Conservation (phyloP, 495 filamentous ascomycete species). For the Aspergillus hancockii region DNA sequence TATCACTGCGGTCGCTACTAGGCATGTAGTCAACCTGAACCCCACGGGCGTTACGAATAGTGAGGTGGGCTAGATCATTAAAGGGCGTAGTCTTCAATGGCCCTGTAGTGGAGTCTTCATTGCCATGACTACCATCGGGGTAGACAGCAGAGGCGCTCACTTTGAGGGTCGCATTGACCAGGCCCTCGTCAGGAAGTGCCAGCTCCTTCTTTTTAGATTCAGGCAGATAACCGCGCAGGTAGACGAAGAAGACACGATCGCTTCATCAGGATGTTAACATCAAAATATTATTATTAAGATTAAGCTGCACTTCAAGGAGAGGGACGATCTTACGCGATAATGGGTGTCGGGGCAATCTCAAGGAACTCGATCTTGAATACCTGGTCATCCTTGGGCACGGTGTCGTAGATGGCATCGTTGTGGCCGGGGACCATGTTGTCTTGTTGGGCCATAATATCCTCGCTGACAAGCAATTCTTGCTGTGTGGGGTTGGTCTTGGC, state of each 20-base stretch:
- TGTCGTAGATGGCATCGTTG: constrained; percentile 21
- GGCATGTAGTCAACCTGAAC: constrained; percentile 18
- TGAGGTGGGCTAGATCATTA: constrained; percentile 12
- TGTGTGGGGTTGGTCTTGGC: constrained; percentile 8
- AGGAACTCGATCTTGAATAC: constrained; percentile 18
- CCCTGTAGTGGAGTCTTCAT: constrained; percentile 9
- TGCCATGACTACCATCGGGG: constrained; percentile 18
- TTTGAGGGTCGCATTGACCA: constrained; percentile 16
- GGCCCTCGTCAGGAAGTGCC: constrained; percentile 14
- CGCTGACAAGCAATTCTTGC: constrained; percentile 6
- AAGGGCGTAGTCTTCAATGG: constrained; percentile 16
- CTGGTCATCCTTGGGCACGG: constrained; percentile 18
- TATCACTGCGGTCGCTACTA: constrained; percentile 19
- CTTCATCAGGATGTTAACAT: constrained; percentile 11
- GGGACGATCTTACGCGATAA: constrained; percentile 17
- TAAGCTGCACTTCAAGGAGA: background rate
- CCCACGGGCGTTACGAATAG: constrained; percentile 16
- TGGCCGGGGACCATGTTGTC: constrained; percentile 15
- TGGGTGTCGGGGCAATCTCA: constrained; percentile 20
- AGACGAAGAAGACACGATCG: constrained; percentile 20
- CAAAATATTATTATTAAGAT: no score
- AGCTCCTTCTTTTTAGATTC: constrained; percentile 21
- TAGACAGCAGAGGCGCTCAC: constrained; percentile 37
- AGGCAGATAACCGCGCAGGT: constrained; percentile 16
- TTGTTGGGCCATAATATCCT: constrained; percentile 12